These are phyloP conservation scores for Blastobotrys capitulatus DNA, from an alignment of 1,139 yeast species.

Conservation along the genomic window DNA sequence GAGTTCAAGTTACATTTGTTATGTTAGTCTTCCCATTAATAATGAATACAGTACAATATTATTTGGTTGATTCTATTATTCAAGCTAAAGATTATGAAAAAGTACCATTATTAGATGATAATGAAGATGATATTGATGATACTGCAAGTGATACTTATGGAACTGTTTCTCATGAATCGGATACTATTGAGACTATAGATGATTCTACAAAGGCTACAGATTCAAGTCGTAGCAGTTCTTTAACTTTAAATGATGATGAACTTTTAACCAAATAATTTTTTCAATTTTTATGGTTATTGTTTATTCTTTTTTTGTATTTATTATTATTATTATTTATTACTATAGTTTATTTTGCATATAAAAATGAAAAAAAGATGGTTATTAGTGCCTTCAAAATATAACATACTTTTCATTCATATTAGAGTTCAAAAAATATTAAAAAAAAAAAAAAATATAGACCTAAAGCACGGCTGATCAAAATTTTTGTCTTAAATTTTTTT, in stretches of 20 bases:
- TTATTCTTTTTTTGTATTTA: neutral
- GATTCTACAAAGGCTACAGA: neutral
- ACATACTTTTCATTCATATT: too few relatives aligned
- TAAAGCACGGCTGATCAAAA: neutral
- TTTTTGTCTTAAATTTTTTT: neutral
- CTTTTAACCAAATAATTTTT: neutral
- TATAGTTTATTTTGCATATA: too few relatives aligned
- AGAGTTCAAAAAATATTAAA: too few relatives aligned
- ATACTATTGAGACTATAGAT: too few relatives aligned
- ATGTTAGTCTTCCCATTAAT: conserved; percentile 54
- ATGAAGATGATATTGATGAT: too few relatives aligned
- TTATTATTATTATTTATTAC: too few relatives aligned
- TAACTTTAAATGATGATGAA: neutral
- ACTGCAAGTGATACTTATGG: neutral
- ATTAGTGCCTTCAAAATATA: too few relatives aligned
- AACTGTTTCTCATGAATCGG: neutral
- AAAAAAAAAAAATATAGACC: too few relatives aligned
- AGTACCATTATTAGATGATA: neutral
- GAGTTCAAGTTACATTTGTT: conserved; percentile 77
- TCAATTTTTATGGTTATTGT: too few relatives aligned
- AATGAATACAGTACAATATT: conserved; percentile 83
- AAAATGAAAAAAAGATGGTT: too few relatives aligned
- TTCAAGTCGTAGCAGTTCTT: neutral
- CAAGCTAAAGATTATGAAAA: conserved; percentile 45
- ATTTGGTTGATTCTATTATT: conserved; percentile 81